Conservation (phyloP, 441 rosid species). For the Pelargonium citronellum region DNA sequence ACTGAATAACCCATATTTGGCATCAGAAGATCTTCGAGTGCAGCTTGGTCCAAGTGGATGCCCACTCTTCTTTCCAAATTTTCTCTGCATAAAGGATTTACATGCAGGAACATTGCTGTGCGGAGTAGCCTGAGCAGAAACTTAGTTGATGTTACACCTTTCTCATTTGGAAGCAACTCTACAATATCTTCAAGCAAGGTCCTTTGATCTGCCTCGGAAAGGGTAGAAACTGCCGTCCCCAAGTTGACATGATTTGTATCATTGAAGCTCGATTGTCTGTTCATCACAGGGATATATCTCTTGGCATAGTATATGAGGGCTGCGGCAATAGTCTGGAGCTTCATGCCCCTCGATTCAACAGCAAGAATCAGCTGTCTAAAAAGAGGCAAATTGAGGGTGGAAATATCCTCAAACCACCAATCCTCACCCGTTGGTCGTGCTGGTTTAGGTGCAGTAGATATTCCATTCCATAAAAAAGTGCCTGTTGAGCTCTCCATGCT, state of each 20-base stretch:
- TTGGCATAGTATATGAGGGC: slow-evolving; percentile 62
- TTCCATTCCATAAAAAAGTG: slow-evolving; percentile 68
- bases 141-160: slow-evolving; percentile 48
- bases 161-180: slow-evolving; percentile 51
- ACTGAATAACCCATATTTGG: slow-evolving; percentile 66
- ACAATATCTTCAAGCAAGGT: slow-evolving; percentile 75
- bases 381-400: slow-evolving; percentile 42
- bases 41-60: slow-evolving; percentile 63
- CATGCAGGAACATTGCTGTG: slow-evolving; percentile 63
- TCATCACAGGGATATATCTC: slow-evolving; percentile 63
- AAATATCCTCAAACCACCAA: slow-evolving; percentile 91
- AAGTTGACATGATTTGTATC: slow-evolving; percentile 27
- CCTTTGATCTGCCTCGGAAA: slow-evolving; percentile 44
- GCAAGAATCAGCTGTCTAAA: slow-evolving; percentile 60
- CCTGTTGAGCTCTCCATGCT: slow-evolving; percentile 30
- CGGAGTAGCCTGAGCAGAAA: slow-evolving; percentile 78
- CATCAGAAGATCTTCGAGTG: slow-evolving; percentile 71
- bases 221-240: slow-evolving; percentile 30
- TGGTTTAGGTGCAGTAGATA: slow-evolving; percentile 36
- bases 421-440: slow-evolving; percentile 39
- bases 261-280: slow-evolving; percentile 42
- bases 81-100: slow-evolving; percentile 45
- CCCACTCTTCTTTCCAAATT: slow-evolving; percentile 71
- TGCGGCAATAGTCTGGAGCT: slow-evolving; percentile 49
- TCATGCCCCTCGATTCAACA: slow-evolving; percentile 46